These are phyloP conservation scores for Astrothelium subdiscretum DNA, from an alignment of 495 filamentous ascomycete genomes.

Conservation along the genomic window DNA sequence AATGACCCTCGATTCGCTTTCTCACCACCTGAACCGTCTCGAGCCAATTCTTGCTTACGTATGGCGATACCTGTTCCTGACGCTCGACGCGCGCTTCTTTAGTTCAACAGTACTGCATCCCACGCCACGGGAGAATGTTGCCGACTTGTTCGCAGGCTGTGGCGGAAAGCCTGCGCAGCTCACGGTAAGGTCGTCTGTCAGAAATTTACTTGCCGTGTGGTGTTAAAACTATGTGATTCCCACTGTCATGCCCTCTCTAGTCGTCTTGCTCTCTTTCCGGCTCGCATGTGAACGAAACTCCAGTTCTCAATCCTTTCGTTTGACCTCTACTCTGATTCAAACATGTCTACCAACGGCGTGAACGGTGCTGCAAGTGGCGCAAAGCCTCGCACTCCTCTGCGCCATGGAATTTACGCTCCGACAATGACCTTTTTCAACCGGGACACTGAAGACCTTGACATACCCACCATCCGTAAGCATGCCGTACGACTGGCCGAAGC, in stretches of 20 bases:
- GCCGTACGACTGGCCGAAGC: constrained; percentile 69
- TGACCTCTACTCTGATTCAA: not conserved
- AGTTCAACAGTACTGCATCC: not conserved
- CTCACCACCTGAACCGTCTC: not conserved
- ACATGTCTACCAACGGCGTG: constrained; percentile 2
- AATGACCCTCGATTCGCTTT: not conserved
- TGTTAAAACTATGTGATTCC: not conserved
- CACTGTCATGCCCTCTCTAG: not conserved
- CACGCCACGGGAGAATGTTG: not conserved
- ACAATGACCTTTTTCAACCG: constrained; percentile 86
- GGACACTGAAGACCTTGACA: constrained; percentile 71
- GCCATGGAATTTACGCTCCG: constrained; percentile 77
- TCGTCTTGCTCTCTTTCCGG: not conserved
- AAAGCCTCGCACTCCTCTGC: constrained; percentile 41
- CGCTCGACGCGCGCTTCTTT: not conserved
- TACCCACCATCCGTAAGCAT: constrained; percentile 64
- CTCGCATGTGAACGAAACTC: not conserved
- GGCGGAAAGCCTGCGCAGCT: not conserved
- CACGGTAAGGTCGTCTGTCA: not conserved
- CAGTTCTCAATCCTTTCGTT: not conserved
- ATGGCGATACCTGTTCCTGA: not conserved
- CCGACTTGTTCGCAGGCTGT: not conserved
- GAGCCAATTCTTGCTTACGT: not conserved
- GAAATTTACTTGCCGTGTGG: not conserved
- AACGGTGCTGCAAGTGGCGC: not conserved